phyloP scores from a whole-genome alignment of 345 rosid genomes.

The Raphanus sativus region DNA sequence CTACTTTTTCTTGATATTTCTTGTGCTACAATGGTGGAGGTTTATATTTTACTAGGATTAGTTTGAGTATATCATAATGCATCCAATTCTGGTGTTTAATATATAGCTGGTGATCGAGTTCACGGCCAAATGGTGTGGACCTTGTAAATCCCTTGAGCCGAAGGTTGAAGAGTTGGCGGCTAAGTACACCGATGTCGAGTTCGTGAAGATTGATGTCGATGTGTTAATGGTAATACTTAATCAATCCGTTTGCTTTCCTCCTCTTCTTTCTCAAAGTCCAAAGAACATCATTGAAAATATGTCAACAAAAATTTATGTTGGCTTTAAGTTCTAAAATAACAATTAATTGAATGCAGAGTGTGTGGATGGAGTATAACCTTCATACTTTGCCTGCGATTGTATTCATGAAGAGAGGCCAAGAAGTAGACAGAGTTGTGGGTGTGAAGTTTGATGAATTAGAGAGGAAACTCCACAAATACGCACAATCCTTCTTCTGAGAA shows the following conservation, averaged over 20 bases:
- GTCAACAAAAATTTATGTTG: background rate
- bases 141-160: conserved; percentile 64
- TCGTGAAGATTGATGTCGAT: conserved; percentile 78
- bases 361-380: conserved; percentile 44
- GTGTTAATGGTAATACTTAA: conserved; percentile 41
- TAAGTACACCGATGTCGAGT: conserved; percentile 52
- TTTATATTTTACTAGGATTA: background rate
- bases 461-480: conserved; percentile 58
- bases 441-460: conserved; percentile 53
- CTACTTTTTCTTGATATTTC: background rate
- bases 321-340: conserved; percentile 7
- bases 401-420: conserved; percentile 64
- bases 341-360: conserved; percentile 40
- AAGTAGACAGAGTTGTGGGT: conserved; percentile 58
- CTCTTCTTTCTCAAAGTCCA: background rate
- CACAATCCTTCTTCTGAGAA: conserved; percentile 7
- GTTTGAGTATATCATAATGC: background rate
- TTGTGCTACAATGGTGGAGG: background rate
- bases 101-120: conserved; percentile 67
- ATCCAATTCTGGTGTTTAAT: background rate
- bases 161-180: conserved; percentile 54
- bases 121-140: conserved; percentile 82
- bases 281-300: background rate
- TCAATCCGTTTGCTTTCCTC: background rate
- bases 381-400: conserved; percentile 56